Conservation (phyloP, 805 yeast genomes). For the Candida ficus region DNA sequence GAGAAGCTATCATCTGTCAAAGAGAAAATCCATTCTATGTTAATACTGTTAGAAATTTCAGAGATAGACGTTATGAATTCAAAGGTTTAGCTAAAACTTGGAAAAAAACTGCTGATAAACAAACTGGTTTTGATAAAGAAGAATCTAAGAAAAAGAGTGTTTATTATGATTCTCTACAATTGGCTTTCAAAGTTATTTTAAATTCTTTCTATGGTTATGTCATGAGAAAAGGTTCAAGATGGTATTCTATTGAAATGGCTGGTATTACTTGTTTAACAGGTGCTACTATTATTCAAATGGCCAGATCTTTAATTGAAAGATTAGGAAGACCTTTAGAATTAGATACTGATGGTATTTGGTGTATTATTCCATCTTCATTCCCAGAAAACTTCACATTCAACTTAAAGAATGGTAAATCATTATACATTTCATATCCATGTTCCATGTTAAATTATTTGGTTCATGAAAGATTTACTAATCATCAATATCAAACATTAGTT, state of each 20-base stretch:
- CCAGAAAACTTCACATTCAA: slow-evolving; percentile 82
- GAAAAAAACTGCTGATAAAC: slow-evolving; percentile 71
- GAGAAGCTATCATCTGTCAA: slow-evolving; percentile 95
- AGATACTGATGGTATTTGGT: slow-evolving; percentile 99
- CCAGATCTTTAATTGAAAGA: slow-evolving; percentile 83
- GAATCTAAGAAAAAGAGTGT: slow-evolving; percentile 95
- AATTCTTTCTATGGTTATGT: slow-evolving; percentile 98
- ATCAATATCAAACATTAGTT: slow-evolving; percentile 84
- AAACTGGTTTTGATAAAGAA: slow-evolving; percentile 57
- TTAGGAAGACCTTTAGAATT: slow-evolving; percentile 93
- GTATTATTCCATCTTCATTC: slow-evolving; percentile 88
- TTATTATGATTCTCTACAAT: slow-evolving; percentile 87
- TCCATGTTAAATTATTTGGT: slow-evolving; percentile 93
- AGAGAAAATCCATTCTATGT: slow-evolving; percentile 97
- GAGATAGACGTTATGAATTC: slow-evolving; percentile 95
- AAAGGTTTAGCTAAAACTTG: slow-evolving; percentile 91
- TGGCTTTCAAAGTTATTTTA: slow-evolving; percentile 94
- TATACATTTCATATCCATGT: slow-evolving; percentile 86
- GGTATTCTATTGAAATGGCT: slow-evolving; percentile 99
- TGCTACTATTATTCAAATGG: slow-evolving; percentile 97
- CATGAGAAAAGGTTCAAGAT: slow-evolving; percentile 97
- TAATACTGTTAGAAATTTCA: slow-evolving; percentile 86
- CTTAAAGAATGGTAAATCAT: slow-evolving; percentile 69
- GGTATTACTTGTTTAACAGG: slow-evolving; percentile 98
- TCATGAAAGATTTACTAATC: slow-evolving; percentile 85